Evolutionary conservation across 2,329 filamentous ascomycete species (phyloP), one percentile per base, ranked within the genome.

Genomic region (Phaeosphaeria sp.): DNA sequence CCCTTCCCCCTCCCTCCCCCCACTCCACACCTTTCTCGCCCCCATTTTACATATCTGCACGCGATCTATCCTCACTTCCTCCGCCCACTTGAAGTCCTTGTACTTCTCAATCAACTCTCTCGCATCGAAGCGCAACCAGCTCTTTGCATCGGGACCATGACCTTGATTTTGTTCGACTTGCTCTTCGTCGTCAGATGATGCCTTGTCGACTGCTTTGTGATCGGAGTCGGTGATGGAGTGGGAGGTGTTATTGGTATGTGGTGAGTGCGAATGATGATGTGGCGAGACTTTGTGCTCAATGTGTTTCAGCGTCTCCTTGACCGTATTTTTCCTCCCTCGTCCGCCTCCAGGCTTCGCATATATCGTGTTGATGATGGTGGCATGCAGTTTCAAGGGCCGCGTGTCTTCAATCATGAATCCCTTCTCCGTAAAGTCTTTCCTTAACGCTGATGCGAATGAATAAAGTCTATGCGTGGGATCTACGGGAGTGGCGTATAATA

Each of bases 11-110:
- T 83, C 55, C 4, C 21, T 3, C 9, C 46, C 44, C 78, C 7
- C 55, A 50, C 60, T 62, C 55, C 84, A 79, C 25, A 86, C 79
- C 66, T 85, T 87, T 81, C 88, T 90, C 10, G 92, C 92, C 0
- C 93, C 92, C 93, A 97, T 97, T 72, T 87, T 88, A 73, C 92
- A 97, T 39, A 97, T 88, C 49, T 89, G 88, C 42, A 97, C 78
- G 57, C 82, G 85, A 55, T 92, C 87, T n/a, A 97, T 73, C 17
- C 81, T 79, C 22, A 94, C 80, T 50, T 86, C 79, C 53, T 87
- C 81, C 66, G 90, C 87, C 92, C 93, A 97, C 0, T 87, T 75
- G 63, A 88, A 87, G 36, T 87, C 85, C 33, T 83, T 81, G 67
- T 89, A 92, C 56, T 80, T 76, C 43, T 84, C 82, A n/a, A 82